Evolutionary conservation across 2,329 filamentous ascomycete genomes (phyloP).

Genomic region (Fusarium sp.): DNA sequence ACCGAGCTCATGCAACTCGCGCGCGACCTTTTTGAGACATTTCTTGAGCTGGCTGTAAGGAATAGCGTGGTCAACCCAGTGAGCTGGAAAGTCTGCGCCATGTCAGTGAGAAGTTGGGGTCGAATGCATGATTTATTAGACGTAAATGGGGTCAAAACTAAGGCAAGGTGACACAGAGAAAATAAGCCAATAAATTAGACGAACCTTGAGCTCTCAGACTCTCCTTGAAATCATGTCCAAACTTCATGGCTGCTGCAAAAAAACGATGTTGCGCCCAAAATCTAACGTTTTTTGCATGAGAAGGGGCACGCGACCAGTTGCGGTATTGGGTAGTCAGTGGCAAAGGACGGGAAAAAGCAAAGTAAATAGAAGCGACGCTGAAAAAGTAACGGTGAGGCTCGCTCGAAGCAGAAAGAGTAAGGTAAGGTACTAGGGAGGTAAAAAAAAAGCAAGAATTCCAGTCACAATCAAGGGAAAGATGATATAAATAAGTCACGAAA

Average conservation of each 20-base stretch:
- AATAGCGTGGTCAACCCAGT: slow-evolving; percentile 79
- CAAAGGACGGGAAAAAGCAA: slow-evolving; percentile 17
- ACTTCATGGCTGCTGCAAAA: slow-evolving; percentile 74
- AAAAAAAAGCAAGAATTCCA: no score
- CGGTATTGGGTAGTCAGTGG: slow-evolving; percentile 26
- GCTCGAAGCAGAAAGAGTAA: neutral
- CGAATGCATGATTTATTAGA: neutral
- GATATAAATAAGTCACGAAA: slow-evolving; percentile 23
- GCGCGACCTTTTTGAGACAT: slow-evolving; percentile 82
- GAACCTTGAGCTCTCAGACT: slow-evolving; percentile 71
- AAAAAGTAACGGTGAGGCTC: slow-evolving; percentile 5
- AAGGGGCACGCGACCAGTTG: slow-evolving; percentile 39
- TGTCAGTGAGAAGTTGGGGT: slow-evolving; percentile 7
- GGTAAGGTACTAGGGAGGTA: no score
- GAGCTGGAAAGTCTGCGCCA: slow-evolving; percentile 72
- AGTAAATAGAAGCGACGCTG: slow-evolving; percentile 12
- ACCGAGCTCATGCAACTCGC: slow-evolving; percentile 76
- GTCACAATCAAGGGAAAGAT: slow-evolving; percentile 4
- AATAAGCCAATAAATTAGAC: slow-evolving; percentile 9
- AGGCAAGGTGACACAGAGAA: neutral
- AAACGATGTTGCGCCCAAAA: slow-evolving; percentile 15
- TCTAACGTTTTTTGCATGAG: slow-evolving; percentile 25
- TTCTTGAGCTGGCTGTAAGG: slow-evolving; percentile 89
- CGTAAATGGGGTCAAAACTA: neutral
- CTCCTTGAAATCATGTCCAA: slow-evolving; percentile 80